Conservation (phyloP, 2,329 filamentous ascomycete species). For the Blastomyces gilchristii region DNA sequence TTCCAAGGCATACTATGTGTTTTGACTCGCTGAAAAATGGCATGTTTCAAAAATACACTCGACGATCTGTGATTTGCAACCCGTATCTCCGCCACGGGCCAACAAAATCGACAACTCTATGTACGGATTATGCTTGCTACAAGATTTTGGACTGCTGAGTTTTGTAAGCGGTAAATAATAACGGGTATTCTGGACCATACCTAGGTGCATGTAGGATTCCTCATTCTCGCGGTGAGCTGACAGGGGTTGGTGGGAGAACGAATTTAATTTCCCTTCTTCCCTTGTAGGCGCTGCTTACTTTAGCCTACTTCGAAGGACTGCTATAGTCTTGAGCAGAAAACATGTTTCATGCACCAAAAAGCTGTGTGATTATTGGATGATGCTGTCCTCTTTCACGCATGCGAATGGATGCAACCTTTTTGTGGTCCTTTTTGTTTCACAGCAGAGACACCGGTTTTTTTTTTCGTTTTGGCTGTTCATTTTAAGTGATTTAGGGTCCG, state of each 20-base stretch:
- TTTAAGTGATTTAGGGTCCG: too few relatives aligned
- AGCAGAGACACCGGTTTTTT: too few relatives aligned
- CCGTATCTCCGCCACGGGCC: not conserved
- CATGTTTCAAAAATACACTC: not conserved
- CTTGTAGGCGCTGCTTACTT: not conserved
- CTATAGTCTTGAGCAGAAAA: not conserved
- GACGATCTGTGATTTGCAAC: not conserved
- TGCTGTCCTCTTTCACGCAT: not conserved
- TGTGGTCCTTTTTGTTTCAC: not conserved
- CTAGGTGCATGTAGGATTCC: not conserved
- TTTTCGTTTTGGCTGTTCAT: not conserved
- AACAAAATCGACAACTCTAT: too few relatives aligned
- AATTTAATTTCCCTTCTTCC: not conserved
- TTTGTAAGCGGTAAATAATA: not conserved
- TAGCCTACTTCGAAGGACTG: not conserved
- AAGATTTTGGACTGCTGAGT: not conserved
- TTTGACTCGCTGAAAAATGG: not conserved
- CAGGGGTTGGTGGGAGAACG: not conserved
- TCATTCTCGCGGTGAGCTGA: not conserved
- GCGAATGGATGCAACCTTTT: not conserved
- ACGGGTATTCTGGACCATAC: not conserved
- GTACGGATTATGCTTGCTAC: not conserved
- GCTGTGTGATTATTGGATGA: constrained; percentile 3
- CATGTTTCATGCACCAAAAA: constrained; percentile 8
- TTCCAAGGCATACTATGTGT: too few relatives aligned